These are phyloP conservation scores for Fragilariopsis cylindrus DNA, from an alignment of 108 stramenopile genomes.

Conservation along the genomic window DNA sequence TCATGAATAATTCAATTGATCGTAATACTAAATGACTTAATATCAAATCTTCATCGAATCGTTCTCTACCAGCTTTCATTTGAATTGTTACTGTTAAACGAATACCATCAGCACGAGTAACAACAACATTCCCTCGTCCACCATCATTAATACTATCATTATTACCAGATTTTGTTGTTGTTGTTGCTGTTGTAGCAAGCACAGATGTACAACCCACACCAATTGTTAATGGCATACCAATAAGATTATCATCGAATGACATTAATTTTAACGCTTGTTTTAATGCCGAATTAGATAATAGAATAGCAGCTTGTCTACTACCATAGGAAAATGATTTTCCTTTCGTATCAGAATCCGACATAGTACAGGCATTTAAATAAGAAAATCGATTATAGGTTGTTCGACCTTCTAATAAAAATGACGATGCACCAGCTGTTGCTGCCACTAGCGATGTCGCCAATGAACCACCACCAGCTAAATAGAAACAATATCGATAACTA, in stretches of 20 bases:
- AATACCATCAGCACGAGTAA: constrained; percentile 47
- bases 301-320: constrained; percentile 41
- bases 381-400: constrained; percentile 69
- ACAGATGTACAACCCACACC: constrained; percentile 72
- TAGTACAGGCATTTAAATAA: constrained; percentile 33
- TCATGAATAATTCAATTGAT: constrained; percentile 6
- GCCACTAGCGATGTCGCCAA: constrained; percentile 62
- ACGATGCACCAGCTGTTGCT: constrained; percentile 72
- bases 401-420: constrained; percentile 58
- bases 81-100: neutral
- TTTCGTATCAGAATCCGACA: neutral
- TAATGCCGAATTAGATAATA: constrained; percentile 63
- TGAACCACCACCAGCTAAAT: constrained; percentile 68
- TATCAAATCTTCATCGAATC: constrained; percentile 45
- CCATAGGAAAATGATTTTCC: constrained; percentile 22
- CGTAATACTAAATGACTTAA: constrained; percentile 35
- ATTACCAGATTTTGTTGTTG: neutral
- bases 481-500: constrained; percentile 25
- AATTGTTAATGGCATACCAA: constrained; percentile 30
- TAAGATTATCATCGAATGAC: constrained; percentile 26
- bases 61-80: neutral
- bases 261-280: constrained; percentile 49
- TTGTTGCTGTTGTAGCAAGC: neutral
- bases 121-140: constrained; percentile 58
- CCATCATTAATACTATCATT: constrained; percentile 9